These are phyloP conservation scores for Tolypocladium ovalisporum DNA, from an alignment of 2,329 filamentous ascomycete species.

Conservation along the genomic window DNA sequence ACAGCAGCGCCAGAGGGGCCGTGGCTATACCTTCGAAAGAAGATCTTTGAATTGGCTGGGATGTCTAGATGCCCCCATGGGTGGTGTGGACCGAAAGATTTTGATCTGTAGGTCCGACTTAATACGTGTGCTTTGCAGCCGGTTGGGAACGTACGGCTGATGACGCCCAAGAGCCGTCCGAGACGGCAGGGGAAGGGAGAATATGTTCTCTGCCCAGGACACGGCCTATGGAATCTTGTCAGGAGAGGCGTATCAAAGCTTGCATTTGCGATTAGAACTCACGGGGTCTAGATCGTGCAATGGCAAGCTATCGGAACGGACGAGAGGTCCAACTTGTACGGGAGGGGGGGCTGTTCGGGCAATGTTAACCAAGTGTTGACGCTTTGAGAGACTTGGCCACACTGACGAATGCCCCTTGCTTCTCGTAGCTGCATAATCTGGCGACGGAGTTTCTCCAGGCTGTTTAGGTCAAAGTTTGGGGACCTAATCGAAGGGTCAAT, in stretches of 20 bases:
- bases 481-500: constrained; percentile 18
- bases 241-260: not conserved
- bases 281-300: constrained; percentile 10
- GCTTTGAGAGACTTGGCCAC: not conserved
- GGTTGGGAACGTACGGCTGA: constrained; percentile 3
- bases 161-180: constrained; percentile 36
- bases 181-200: constrained; percentile 40
- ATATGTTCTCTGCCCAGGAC: constrained; percentile 53
- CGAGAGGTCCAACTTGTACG: constrained; percentile 20
- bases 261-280: constrained; percentile 6
- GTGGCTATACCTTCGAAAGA: constrained; percentile 40
- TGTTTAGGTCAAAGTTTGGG: constrained; percentile 43
- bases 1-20: not conserved
- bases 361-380: not conserved
- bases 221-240: constrained; percentile 24
- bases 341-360: constrained; percentile 16
- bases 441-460: constrained; percentile 35
- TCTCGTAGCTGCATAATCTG: constrained; percentile 41
- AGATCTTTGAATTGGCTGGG: constrained; percentile 34
- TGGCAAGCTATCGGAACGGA: constrained; percentile 19
- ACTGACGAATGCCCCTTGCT: constrained; percentile 41
- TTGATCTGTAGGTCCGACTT: constrained; percentile 24
- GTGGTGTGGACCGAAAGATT: constrained; percentile 33
- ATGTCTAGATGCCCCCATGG: constrained; percentile 32
- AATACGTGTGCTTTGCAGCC: not conserved